Percentiles rank a stretch among this genome's conserved stretches.
Evolutionary conservation across 306 rosid species (phyloP).

Genomic region (Corylus americana): DNA sequence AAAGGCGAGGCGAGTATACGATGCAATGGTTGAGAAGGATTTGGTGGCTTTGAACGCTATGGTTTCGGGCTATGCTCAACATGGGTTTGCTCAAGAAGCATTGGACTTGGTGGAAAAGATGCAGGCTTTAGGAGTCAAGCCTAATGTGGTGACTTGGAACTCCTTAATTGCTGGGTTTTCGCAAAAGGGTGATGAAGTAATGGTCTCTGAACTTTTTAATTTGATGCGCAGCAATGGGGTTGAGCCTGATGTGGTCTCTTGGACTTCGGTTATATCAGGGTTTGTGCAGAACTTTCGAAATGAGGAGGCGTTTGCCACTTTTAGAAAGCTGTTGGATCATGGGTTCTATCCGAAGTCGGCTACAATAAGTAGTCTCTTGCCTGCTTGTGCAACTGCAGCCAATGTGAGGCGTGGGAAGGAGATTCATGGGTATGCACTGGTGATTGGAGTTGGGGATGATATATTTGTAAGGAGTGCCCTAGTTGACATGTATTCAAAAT

Average conservation of each 20-base stretch:
- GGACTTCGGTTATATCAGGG: constrained; percentile 90
- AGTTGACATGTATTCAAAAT: constrained; percentile 2
- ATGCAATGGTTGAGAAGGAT: no score
- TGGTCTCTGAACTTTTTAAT: constrained; percentile 50
- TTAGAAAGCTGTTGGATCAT: constrained; percentile 54
- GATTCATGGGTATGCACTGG: constrained; percentile 59
- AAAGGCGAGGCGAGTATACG: no score
- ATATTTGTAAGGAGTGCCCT: constrained; percentile 76
- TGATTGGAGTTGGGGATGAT: constrained; percentile 64
- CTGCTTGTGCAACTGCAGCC: constrained; percentile 69
- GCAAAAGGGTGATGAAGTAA: constrained; percentile 53
- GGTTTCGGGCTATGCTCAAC: no score
- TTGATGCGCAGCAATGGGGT: constrained; percentile 51
- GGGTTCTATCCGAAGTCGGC: constrained; percentile 70
- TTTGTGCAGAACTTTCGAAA: constrained; percentile 66
- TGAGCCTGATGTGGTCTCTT: constrained; percentile 74
- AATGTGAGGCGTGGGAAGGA: constrained; percentile 63
- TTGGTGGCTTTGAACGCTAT: no score
- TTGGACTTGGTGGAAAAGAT: no score
- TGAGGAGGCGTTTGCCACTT: constrained; percentile 59
- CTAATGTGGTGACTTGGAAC: constrained; percentile 83
- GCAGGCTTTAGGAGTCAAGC: constrained; percentile 33
- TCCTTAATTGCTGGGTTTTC: constrained; percentile 71
- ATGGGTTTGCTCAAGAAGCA: no score
- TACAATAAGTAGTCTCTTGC: constrained; percentile 68